These are phyloP conservation scores for Entoloma clypeatum DNA, from an alignment of 1,284 basidiomycete species.

Conservation along the genomic window DNA sequence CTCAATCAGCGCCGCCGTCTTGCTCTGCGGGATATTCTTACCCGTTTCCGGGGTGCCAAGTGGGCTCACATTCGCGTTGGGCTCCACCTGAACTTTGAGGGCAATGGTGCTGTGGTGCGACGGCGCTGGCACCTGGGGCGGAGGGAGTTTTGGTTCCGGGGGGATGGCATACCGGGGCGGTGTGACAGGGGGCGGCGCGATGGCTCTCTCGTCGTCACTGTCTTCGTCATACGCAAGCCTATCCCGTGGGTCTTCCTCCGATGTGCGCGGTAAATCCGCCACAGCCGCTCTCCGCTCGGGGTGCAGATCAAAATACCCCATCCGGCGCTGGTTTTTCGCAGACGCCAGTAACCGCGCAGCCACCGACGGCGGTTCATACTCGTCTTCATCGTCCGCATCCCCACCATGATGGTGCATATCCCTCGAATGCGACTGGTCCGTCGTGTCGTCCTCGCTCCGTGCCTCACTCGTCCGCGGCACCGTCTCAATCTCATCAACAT, in stretches of 20 bases:
- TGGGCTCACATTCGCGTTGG: conserved; percentile 1
- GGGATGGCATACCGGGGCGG: conserved; percentile 19
- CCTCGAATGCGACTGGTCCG: conserved; percentile 7
- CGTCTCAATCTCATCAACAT: conserved; percentile 41
- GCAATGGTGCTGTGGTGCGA: too few species aligned
- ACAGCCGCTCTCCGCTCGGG: conserved; percentile 37
- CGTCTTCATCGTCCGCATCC: conserved; percentile 32
- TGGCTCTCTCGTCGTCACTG: conserved; percentile 28
- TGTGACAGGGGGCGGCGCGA: conserved; percentile 11
- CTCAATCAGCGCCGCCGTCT: conserved; percentile 72
- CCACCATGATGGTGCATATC: conserved; percentile 15
- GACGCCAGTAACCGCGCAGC: conserved; percentile 26
- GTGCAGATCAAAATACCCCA: conserved; percentile 73
- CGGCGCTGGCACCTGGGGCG: too few species aligned
- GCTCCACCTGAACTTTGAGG: conserved; percentile 7
- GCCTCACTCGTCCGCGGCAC: conserved; percentile 31
- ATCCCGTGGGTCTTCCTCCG: conserved; percentile 34
- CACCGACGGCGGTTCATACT: conserved; percentile 20
- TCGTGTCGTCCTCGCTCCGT: conserved; percentile 17
- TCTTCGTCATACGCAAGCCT: conserved; percentile 29
- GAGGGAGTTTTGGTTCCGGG: conserved; percentile 10
- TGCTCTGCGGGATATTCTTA: conserved; percentile 34
- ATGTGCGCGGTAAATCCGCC: conserved; percentile 21
- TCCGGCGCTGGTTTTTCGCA: conserved; percentile 37
- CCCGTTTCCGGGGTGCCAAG: conserved; percentile 7